Evolutionary conservation across 176 grass and related monocot genomes (phyloP).

Genomic region (Poa annua): DNA sequence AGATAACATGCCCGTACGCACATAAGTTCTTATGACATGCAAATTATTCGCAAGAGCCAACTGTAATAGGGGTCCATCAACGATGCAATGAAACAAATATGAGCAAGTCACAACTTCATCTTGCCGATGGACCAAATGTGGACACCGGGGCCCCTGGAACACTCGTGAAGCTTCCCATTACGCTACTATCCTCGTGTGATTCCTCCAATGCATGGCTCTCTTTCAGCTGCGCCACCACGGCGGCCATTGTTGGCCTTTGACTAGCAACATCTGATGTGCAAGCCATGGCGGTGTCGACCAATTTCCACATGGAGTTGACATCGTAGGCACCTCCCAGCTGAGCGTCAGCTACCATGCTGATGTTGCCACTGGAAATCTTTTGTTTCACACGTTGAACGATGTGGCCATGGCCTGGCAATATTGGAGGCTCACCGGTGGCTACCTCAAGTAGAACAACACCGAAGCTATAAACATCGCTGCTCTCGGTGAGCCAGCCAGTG

Average conservation of each 20-base stretch:
- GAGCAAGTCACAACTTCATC: background rate
- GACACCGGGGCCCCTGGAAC: background rate
- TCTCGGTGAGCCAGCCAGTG: background rate
- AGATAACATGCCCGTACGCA: background rate
- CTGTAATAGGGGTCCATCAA: background rate
- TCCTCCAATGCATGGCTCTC: conserved; percentile 13
- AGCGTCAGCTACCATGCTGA: background rate
- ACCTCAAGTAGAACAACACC: conserved; percentile 34
- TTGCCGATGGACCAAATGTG: background rate
- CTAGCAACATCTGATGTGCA: background rate
- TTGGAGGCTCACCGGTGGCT: conserved; percentile 21
- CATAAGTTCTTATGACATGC: background rate
- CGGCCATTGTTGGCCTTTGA: background rate
- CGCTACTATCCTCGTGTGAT: background rate
- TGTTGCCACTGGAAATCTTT: background rate
- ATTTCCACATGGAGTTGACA: conserved; percentile 17
- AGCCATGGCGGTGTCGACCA: background rate
- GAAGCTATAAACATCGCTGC: conserved; percentile 24
- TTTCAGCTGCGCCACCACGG: background rate
- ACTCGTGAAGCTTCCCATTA: background rate
- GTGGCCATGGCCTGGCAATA: background rate
- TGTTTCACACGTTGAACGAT: background rate
- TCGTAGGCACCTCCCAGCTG: background rate
- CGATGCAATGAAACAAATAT: background rate
- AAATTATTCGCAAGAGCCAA: background rate